phyloP scores from a whole-genome alignment of 2,329 filamentous ascomycete genomes.

The Penicillium expansum region DNA sequence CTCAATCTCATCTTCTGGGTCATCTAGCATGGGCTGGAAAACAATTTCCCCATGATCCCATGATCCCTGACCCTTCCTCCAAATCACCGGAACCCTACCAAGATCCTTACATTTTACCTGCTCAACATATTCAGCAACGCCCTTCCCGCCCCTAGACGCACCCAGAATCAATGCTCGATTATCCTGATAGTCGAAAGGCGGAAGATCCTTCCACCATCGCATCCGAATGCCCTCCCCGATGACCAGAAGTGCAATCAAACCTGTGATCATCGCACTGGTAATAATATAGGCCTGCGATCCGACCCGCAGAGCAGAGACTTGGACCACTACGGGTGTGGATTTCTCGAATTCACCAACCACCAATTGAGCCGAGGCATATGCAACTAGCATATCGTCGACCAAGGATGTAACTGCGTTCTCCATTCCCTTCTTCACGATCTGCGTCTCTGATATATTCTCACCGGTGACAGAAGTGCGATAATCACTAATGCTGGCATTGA shows the following conservation, averaged over 20 bases:
- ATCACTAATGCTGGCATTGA: slow-evolving; percentile 12
- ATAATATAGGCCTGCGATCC: slow-evolving; percentile 1
- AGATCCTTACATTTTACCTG: background rate
- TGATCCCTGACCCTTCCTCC: background rate
- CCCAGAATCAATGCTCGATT: slow-evolving; percentile 1
- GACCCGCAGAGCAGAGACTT: background rate
- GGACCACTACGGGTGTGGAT: background rate
- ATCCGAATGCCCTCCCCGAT: slow-evolving; percentile 1
- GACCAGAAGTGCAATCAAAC: background rate
- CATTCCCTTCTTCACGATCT: slow-evolving; percentile 4
- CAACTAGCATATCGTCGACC: slow-evolving; percentile 7
- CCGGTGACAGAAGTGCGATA: slow-evolving; percentile 1
- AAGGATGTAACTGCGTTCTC: slow-evolving; percentile 4
- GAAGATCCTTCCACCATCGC: slow-evolving; percentile 7
- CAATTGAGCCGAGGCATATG: slow-evolving; percentile 6
- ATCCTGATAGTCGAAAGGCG: slow-evolving; percentile 6
- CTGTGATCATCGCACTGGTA: background rate
- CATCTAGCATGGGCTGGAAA: background rate
- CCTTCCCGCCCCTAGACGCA: slow-evolving; percentile 2
- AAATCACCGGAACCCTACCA: background rate
- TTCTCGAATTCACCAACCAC: background rate
- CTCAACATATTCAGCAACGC: background rate
- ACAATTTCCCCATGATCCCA: slow-evolving; percentile 3
- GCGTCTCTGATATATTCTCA: background rate
- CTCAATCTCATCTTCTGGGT: background rate